phyloP scores from a whole-genome alignment of 2,329 filamentous ascomycete species.

The Alternaria hordeiaustralica region DNA sequence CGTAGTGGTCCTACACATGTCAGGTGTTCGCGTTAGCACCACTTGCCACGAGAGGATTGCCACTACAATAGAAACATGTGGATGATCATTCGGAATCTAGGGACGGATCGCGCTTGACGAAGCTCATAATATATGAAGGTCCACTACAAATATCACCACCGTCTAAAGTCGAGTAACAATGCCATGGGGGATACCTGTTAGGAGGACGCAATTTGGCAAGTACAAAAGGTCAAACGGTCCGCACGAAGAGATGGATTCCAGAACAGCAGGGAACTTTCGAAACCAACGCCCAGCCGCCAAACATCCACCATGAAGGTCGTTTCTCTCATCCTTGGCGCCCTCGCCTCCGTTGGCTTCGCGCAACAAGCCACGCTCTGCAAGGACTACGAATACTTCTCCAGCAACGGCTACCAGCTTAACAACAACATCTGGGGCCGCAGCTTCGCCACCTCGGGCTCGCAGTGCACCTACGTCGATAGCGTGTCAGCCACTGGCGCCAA shows the following conservation, averaged over 20 bases:
- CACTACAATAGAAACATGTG: not conserved
- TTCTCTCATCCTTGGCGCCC: constrained; percentile 7
- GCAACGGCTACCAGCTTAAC: constrained; percentile 31
- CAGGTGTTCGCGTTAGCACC: not conserved
- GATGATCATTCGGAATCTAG: constrained; percentile 10
- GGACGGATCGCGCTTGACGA: constrained; percentile 9
- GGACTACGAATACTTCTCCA: constrained; percentile 26
- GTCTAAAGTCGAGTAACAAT: constrained; percentile 5
- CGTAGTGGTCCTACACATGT: not conserved
- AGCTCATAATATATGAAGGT: constrained; percentile 7
- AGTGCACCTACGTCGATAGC: constrained; percentile 30
- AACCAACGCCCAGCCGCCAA: not conserved
- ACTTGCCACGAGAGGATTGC: not conserved
- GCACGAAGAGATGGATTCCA: not conserved
- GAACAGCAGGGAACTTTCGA: not conserved
- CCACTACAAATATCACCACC: constrained; percentile 6
- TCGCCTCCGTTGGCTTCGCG: constrained; percentile 4
- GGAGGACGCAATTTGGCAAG: not conserved
- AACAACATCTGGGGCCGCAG: constrained; percentile 35
- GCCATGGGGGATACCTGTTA: not conserved
- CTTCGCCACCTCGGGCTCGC: constrained; percentile 17
- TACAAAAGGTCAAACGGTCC: constrained; percentile 5
- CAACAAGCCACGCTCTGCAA: constrained; percentile 21
- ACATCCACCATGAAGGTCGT: constrained; percentile 10
- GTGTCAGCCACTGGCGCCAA: constrained; percentile 19